Base-by-base conservation (phyloP, 2,329 filamentous ascomycete species). In the Dothistroma pini region DNA sequence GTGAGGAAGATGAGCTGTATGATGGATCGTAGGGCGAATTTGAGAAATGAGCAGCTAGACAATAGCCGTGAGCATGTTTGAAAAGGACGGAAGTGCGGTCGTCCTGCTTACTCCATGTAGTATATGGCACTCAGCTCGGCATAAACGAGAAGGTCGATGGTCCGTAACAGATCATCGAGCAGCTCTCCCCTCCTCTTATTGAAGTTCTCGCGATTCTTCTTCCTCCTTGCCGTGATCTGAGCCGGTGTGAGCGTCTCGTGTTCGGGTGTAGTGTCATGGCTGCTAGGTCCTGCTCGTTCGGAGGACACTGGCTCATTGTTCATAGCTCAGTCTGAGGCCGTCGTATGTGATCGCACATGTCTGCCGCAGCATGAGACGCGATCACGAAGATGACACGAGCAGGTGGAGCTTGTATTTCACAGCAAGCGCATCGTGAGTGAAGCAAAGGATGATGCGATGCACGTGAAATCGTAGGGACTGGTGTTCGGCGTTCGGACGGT, bases 51-150 rank as follows among this genome's bases (percentile, higher is more conserved):
- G 72, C 83, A 86, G 75, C 84, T 71, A 31, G 25, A 19, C 10
- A 22, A 4, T 41, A 50, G 41, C 21, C 21, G 57, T 72, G 48
- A 72, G 67, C 53, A 58, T 38, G 2, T 4, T 16, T n/a, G 11
- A 10, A 5, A 11, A 34, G 29, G 2, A 22, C 8, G 11, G 29
- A 4, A 32, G 16, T 10, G 10, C 50, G 29, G 21, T 19, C 35
- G 12, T 32, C 22, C 8, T n/a, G 22, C 82, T 69, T 78, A 86
- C 84, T 88, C 85, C 74, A 86, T 80, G 71, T 87, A 84, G 73
- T 88, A 88, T 61, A 86, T 73, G 8, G 80, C 79, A 41, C 84
- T 84, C 61, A 88, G 75, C 75, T 88, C 78, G 71, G 84, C 81
- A 74, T 86, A 87, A 59, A 86, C 80, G 53, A 86, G 69, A 66